Evolutionary conservation across 148 eudicot species (phyloP), one percentile per base, ranked within the genome.

Genomic region (Camellia japonica): DNA sequence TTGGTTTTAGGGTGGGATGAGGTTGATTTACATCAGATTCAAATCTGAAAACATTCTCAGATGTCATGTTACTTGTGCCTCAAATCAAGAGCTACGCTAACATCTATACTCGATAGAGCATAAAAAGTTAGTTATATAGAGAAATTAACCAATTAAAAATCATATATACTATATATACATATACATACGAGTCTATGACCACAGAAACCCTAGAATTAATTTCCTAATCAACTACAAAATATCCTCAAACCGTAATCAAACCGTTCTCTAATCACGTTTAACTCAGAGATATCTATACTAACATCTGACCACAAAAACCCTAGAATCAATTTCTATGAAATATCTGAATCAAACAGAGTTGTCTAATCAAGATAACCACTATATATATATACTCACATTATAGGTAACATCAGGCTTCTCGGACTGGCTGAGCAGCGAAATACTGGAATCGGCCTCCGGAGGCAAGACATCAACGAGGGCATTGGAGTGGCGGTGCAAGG

Each of bases 351-450:
- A 30, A 1, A 30, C 38, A 30, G 38, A 30, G 61, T 58, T 58
- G 13, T 58, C 12, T 3, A 10, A 58, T 58, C 16, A 9, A 58
- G 3, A 7, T 5, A 58, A 58, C 61, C 1, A 30, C 38, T 1
- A 30, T 30, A 30, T 30, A 30, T 30, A 16, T 16, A 42, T 75
- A 84, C 93, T 85, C 63, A 94, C 98, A 84, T 81, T 90, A 55
- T 94, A 94, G n/a, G 91, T 79, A 44, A 94, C 97, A 80, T 94
- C 98, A 30, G 98, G 98, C 88, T 92, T 94, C 90, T 94, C 98
- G 1, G 98, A 89, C 62, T 94, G 98, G 78, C 93, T 91, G 12
- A 94, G 83, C 6, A 94, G 86, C 49, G 97, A 92, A 3, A 94
- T 94, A 79, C 98, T 94, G 4, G 98, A 94, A 82, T 94, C 98